Evolutionary conservation across 1,139 yeast species (phyloP).

Genomic region (Nakaseomyces nivariensis): DNA sequence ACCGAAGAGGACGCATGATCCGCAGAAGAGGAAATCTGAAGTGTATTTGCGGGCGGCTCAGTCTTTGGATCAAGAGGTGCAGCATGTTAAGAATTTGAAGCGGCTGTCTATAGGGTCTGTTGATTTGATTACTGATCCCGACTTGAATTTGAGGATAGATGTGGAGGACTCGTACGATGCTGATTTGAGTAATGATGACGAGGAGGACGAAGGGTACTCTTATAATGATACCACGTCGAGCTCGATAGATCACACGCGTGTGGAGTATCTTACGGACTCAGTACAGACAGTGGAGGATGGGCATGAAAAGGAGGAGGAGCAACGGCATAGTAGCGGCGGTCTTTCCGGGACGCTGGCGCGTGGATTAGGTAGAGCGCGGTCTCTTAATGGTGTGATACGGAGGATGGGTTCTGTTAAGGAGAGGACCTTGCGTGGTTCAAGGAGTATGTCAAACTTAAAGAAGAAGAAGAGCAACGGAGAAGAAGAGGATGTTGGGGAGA

Average conservation of each 20-base stretch:
- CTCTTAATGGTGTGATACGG: not conserved
- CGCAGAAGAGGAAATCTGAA: not conserved
- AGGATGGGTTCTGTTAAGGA: constrained; percentile 1
- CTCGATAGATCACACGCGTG: not conserved
- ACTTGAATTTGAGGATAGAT: constrained; percentile 10
- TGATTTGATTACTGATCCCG: constrained; percentile 29
- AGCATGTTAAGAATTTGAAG: constrained; percentile 27
- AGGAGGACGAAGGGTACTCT: not conserved
- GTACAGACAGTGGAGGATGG: not conserved
- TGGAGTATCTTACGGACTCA: not conserved
- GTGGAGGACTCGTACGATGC: constrained; percentile 8
- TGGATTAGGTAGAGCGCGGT: not conserved
- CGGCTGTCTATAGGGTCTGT: constrained; percentile 30
- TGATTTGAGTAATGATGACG: constrained; percentile 2
- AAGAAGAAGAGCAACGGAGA: not conserved
- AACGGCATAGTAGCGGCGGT: not conserved
- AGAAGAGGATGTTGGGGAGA: constrained; percentile 8
- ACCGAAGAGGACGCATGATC: not conserved
- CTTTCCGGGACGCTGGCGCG: not conserved
- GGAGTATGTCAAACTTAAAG: constrained; percentile 1
- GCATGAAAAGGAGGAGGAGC: not conserved
- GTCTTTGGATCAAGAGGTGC: constrained; percentile 27
- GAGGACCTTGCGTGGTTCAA: not conserved
- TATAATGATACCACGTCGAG: not conserved
- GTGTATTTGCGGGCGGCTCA: constrained; percentile 30